phyloP scores from a whole-genome alignment of 2,329 filamentous ascomycete species.

The Penicillium janthinellum region DNA sequence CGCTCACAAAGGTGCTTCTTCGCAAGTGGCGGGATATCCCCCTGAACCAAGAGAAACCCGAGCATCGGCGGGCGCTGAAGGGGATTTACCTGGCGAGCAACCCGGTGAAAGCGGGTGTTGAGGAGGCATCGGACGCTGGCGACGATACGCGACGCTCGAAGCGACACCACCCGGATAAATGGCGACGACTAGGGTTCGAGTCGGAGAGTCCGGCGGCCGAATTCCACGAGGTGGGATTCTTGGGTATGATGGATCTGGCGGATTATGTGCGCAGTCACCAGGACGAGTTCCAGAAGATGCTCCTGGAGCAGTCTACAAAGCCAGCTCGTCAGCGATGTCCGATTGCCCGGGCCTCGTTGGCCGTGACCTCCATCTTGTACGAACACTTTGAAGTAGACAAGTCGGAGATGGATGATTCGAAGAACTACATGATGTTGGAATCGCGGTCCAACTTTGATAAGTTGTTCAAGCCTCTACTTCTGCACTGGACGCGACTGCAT shows the following conservation, averaged over 20 bases:
- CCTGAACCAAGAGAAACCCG: conserved; percentile 81
- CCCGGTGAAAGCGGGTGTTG: conserved; percentile 37
- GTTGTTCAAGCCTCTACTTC: conserved; percentile 79
- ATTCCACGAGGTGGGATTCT: conserved; percentile 80
- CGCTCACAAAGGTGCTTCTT: conserved; percentile 81
- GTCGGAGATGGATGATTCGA: conserved; percentile 74
- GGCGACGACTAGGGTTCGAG: conserved; percentile 88
- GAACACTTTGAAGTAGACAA: conserved; percentile 95
- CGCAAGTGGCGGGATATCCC: conserved; percentile 84
- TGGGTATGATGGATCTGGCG: conserved; percentile 96
- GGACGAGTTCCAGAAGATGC: conserved; percentile 86
- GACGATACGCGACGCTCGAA: conserved; percentile 60
- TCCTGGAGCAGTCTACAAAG: conserved; percentile 83
- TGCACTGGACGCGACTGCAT: conserved; percentile 93
- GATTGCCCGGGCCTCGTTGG: conserved; percentile 80
- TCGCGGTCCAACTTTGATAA: conserved; percentile 78
- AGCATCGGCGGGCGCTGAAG: conserved; percentile 85
- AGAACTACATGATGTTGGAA: conserved; percentile 74
- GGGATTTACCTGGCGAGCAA: conserved; percentile 79
- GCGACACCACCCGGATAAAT: conserved; percentile 85
- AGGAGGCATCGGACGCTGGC: conserved; percentile 35
- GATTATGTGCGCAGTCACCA: conserved; percentile 92
- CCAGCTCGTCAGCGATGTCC: conserved; percentile 76
- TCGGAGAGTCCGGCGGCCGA: conserved; percentile 84
- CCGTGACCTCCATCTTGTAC: conserved; percentile 84